Evolutionary conservation across 306 rosid genomes (phyloP), one percentile per base, ranked within the genome.

Genomic region (Astragalus glycyphyllos): DNA sequence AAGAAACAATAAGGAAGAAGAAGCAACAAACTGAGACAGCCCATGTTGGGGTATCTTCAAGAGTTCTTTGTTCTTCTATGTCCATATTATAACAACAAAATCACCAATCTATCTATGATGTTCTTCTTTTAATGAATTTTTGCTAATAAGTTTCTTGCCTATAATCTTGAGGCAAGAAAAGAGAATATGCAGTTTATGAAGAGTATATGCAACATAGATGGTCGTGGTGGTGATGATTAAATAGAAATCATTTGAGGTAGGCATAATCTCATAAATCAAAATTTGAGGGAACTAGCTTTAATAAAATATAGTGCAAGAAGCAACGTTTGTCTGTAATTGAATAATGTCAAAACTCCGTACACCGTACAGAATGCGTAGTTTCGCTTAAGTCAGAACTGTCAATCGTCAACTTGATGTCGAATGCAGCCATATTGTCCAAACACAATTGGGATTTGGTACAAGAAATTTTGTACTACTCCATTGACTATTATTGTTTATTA

Each of bases 31-130:
- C 29, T 6, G 96, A 68, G 7, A 89, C 80, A 50, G 92, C 90
- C 92, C 96, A 89, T 64, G 92, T 89, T 46, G 92, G 80, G 0
- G 96, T 83, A 1, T 79, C 77, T 81, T 89, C 87, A 41, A 89
- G 88, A 31, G 84, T 69, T 40, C 79, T 77, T 60, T 63, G 55
- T 13, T 66, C 60, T 23, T 47, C 60, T 10, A n/a, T 2, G 4
- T 20, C 84, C 86, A 81, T 82, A 10, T 8, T 1, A 26, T 40
- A 3, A 56, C 14, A 44, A 46, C 44, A 41, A 5, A 42, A 38
- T 38, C 10, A 9, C 7, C 8, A 11, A 0, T 6, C 9, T 1
- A 26, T 26, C 3, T 26, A 26, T 26, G 8, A 35, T 40, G 45
- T 40, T 7, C 45, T 40, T 7, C 45, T 40, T 40, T 8, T 40